Percentiles rank a stretch among this genome's conserved stretches.
Conservation (phyloP, 2,329 filamentous ascomycete genomes). For the Aspergillus ochraceus region DNA sequence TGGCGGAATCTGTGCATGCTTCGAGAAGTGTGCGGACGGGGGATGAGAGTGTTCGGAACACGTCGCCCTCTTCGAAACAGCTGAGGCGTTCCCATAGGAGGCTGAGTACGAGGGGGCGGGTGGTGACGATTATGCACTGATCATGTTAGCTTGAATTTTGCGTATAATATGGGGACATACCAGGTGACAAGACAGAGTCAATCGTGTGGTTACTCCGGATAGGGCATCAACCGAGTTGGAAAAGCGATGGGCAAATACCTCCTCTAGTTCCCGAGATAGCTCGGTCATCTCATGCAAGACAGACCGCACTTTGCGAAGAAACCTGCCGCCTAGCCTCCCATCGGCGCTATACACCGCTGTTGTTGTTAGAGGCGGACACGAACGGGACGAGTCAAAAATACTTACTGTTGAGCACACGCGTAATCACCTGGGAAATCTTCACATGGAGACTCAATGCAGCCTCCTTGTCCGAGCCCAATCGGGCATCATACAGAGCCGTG, state of each 20-base stretch:
- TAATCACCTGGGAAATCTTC: conserved; percentile 40
- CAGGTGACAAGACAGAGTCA: conserved; percentile 34
- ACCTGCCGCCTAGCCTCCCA: conserved; percentile 25
- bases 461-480: conserved; percentile 32
- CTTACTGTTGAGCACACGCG: conserved; percentile 41
- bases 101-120: conserved; percentile 21
- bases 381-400: neutral
- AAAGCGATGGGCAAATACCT: conserved; percentile 35
- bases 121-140: conserved; percentile 29
- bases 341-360: conserved; percentile 38
- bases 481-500: conserved; percentile 44
- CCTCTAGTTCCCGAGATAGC: conserved; percentile 35
- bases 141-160: neutral
- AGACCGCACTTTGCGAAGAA: conserved; percentile 33
- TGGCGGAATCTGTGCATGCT: conserved; percentile 23
- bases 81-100: conserved; percentile 20
- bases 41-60: conserved; percentile 18
- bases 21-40: conserved; percentile 23
- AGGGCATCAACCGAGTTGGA: conserved; percentile 38
- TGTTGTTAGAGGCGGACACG: neutral
- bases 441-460: conserved; percentile 42
- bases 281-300: conserved; percentile 34
- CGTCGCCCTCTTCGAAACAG: conserved; percentile 18
- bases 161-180: conserved; percentile 13
- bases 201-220: conserved; percentile 37